A percentile compares a stretch with the other conserved stretches of the same genome.
phyloP scores from a whole-genome alignment of 2,329 filamentous ascomycete genomes.

The Penicillium sp. region DNA sequence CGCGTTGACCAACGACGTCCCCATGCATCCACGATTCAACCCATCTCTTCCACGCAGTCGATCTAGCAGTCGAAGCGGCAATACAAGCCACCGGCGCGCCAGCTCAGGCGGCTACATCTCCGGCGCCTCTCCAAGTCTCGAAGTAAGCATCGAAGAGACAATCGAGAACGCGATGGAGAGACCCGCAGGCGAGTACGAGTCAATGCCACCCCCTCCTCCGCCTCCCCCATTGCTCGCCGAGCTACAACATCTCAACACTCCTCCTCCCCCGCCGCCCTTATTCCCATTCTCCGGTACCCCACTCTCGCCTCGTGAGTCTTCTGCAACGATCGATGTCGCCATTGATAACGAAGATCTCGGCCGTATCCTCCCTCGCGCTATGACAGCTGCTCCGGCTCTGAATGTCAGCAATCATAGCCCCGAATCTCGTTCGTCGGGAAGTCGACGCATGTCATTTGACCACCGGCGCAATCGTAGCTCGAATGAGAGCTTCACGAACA shows the following conservation, averaged over 20 bases:
- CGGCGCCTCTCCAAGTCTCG: slow-evolving; percentile 40
- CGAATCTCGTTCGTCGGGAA: slow-evolving; percentile 28
- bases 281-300: slow-evolving; percentile 34
- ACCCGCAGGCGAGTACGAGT: slow-evolving; percentile 17
- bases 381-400: slow-evolving; percentile 38
- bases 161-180: slow-evolving; percentile 41
- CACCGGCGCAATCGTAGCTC: slow-evolving; percentile 58
- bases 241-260: slow-evolving; percentile 60
- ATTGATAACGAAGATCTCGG: slow-evolving; percentile 45
- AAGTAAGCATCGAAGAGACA: slow-evolving; percentile 57
- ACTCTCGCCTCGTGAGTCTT: slow-evolving; percentile 36
- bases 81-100: slow-evolving; percentile 31
- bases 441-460: slow-evolving; percentile 45
- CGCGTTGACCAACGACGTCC: slow-evolving; percentile 33
- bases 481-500: slow-evolving; percentile 58
- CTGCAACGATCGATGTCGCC: slow-evolving; percentile 43
- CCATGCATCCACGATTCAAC: slow-evolving; percentile 44
- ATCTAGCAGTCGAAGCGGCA: slow-evolving; percentile 41
- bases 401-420: slow-evolving; percentile 10
- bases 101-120: slow-evolving; percentile 27
- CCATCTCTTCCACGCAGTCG: slow-evolving; percentile 42
- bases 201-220: slow-evolving; percentile 22
- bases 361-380: slow-evolving; percentile 35
- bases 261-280: slow-evolving; percentile 56
- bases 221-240: slow-evolving; percentile 58